Conservation (phyloP, 163 green algal genomes). For the Chlorella variabilis region DNA sequence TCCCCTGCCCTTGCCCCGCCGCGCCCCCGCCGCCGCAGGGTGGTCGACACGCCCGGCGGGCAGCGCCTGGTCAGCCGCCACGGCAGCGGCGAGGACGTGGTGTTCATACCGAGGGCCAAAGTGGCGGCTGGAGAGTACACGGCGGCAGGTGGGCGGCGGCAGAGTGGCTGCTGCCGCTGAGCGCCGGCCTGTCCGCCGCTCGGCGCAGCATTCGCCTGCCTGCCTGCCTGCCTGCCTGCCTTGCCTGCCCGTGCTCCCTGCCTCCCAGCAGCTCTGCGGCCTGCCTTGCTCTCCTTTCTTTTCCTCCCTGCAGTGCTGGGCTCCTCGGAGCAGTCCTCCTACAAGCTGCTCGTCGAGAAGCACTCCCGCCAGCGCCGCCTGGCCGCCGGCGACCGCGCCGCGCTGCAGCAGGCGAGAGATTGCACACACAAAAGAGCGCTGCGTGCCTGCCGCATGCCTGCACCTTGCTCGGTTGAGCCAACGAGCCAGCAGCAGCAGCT, state of each 20-base stretch:
- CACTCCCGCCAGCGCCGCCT: constrained; percentile 12
- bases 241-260: no score
- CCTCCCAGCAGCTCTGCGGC: not conserved
- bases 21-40: not conserved
- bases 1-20: not conserved
- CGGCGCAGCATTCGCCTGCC: not conserved
- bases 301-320: constrained; percentile 15
- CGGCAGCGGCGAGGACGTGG: constrained; percentile 29
- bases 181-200: not conserved
- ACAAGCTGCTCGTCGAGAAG: constrained; percentile 24
- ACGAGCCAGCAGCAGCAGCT: not conserved
- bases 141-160: not conserved
- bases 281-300: not conserved
- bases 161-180: not conserved
- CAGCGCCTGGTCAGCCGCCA: not conserved
- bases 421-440: no score
- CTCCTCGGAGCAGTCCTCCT: not conserved
- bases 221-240: not conserved
- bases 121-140: constrained; percentile 4
- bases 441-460: no score
- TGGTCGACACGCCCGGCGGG: not conserved
- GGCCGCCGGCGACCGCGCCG: not conserved
- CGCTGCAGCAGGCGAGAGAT: not conserved
- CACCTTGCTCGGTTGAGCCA: no score
- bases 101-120: not conserved